Conservation (phyloP, 2,329 filamentous ascomycete genomes). For the Aspergillus sp. region DNA sequence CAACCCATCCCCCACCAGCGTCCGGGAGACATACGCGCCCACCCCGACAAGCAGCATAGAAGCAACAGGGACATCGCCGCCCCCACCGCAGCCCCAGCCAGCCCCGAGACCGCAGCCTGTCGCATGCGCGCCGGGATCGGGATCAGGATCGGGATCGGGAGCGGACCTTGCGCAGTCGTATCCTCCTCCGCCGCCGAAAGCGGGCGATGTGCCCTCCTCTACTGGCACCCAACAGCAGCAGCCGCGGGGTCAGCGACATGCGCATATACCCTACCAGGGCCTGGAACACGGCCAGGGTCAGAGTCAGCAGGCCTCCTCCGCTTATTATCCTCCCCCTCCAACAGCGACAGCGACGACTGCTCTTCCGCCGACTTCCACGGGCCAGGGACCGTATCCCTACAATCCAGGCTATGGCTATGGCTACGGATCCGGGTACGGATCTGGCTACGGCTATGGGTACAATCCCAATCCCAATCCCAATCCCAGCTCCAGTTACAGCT, state of each 20-base stretch:
- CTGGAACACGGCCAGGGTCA: background rate
- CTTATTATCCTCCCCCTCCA: too few relatives aligned
- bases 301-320: too few relatives aligned
- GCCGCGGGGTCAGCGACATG: too few relatives aligned
- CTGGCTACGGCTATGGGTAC: background rate
- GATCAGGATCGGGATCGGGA: background rate
- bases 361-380: too few relatives aligned
- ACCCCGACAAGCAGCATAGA: conserved; percentile 18
- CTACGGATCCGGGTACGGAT: too few relatives aligned
- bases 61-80: conserved; percentile 14
- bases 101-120: conserved; percentile 15
- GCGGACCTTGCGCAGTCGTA: conserved; percentile 9
- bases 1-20: too few relatives aligned
- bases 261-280: background rate
- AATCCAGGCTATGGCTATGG: conserved; percentile 1
- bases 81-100: conserved; percentile 34
- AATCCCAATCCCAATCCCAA: conserved; percentile 6
- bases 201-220: conserved; percentile 6
- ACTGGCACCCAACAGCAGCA: too few relatives aligned
- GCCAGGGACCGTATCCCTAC: conserved; percentile 28
- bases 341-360: conserved; percentile 26
- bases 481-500: conserved; percentile 5
- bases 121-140: background rate
- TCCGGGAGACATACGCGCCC: too few relatives aligned
- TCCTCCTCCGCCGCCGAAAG: conserved; percentile 14